Base-by-base conservation (phyloP, 2,329 filamentous ascomycete genomes). In the Botryotinia calthae region DNA sequence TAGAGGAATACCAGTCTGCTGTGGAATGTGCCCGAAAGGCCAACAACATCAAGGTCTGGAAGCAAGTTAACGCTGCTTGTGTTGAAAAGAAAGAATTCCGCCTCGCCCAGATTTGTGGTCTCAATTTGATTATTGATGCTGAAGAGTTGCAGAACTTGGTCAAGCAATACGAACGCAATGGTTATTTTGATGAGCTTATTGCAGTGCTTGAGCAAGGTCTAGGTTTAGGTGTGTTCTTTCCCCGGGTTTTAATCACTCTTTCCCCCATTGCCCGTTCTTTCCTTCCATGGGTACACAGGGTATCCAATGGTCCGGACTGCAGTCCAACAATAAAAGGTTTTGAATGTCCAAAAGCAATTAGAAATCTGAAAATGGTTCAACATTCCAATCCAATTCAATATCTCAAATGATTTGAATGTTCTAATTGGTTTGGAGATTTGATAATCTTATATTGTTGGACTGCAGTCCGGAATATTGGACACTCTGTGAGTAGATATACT, bases 41-140 rank as follows among this genome's bases (percentile, higher is more conserved):
- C 79, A 99, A 98, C 87, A 98, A 94, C 83, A 95, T 98, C 84
- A 98, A 97, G 86, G 96, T 99, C 70, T 99, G 96, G 96, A 97
- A 96, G 84, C 93, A 99, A 84, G 96, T 99, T 78, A 97, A 98
- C 84, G 92, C 94, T 81, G 96, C 95, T 34, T 99, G 96, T 81
- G 93, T 99, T 77, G 90, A 89, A 75, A 99, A 98, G 90, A 98
- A 97, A 86, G 96, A 99, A 82, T 99, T 99, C 90, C 93, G 95
- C 75, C 91, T 99, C 74, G 96, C 97, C 40, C 96, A 98, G 85
- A 99, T 99, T 79, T 99, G 96, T 81, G 97, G 97, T 87, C 90
- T 99, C 75, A 98, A 99, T 85, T 87, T 99, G 74, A 98, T 99
- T 79, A 91, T 99, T 37, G 95, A 99, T 83, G 96, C 97, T 40